Evolutionary conservation across 768 basidiomycete species (phyloP), one percentile per base, ranked within the genome.

Genomic region (Amanita fuliginea): DNA sequence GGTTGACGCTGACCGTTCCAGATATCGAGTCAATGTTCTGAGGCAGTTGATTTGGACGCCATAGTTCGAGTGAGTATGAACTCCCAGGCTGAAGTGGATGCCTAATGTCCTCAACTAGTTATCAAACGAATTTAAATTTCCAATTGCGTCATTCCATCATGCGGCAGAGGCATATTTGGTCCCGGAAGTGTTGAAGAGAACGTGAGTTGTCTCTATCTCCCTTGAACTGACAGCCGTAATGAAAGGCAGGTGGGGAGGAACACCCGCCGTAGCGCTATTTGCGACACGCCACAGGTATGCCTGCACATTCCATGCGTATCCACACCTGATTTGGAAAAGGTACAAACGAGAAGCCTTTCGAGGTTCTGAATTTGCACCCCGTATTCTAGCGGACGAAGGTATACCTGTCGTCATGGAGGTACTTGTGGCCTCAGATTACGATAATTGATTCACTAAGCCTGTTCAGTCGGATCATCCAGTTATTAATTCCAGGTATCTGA

Each of bases 91-190:
- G 19, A 14, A 8, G 26, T 37, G n/a, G 18, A 19, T 34, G 42
- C n/a, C 26, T 35, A 6, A 45, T 24, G 24, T 37, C 11, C 49
- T 30, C 14, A 9, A 16, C 19, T 11, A 92, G 79, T 72, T 96
- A 44, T 81, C 88, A 32, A 88, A 95, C 60, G 93, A 96, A 64
- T 97, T 94, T 71, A 68, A 89, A 56, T 92, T 91, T 59, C 75
- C 80, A 1, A 72, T 93, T 24, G 78, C 85, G 5, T 83, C 87
- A 5, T 81, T 93, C 59, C 89, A 93, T 58, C 85, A 89, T 59
- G 93, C 91, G 6, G 82, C 89, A 48, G 91, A 95, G 62, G 80
- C 90, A 1, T 96, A 89, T 65, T 74, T 96, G n/a, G 84, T 93
- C 19, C 88, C 92, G 1, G 78, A 80, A 19, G 66, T 85, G 3